These are phyloP conservation scores for Schizochytrium sp. DNA, from an alignment of 108 stramenopile genomes.

Conservation along the genomic window DNA sequence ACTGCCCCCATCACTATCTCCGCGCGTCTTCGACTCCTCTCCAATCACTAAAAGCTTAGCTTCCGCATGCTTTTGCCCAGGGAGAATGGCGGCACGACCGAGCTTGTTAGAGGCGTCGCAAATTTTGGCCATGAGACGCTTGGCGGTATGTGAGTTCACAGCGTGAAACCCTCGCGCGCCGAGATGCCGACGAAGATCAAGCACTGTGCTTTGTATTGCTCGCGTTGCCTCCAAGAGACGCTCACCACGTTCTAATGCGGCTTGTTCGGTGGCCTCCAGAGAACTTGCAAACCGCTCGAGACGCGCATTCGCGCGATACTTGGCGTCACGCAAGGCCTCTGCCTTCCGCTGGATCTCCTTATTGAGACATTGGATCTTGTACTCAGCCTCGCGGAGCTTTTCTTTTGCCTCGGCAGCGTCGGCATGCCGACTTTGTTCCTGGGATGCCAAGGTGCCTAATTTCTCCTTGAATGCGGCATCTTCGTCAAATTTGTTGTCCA, in stretches of 20 bases:
- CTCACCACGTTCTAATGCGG: neutral
- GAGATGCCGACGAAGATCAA: neutral
- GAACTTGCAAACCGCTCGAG: neutral
- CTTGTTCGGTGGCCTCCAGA: neutral
- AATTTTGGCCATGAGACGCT: neutral
- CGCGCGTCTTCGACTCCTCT: neutral
- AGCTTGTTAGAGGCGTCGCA: neutral
- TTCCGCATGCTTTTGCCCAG: neutral
- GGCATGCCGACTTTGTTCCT: neutral
- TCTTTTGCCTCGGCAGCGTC: neutral
- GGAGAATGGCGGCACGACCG: neutral
- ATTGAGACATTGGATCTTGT: neutral
- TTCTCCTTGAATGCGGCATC: neutral
- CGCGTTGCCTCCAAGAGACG: neutral
- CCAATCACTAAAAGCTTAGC: neutral
- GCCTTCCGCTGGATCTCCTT: neutral
- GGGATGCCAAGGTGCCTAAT: neutral
- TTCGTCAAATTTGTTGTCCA: neutral
- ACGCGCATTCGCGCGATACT: neutral
- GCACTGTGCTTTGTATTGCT: neutral
- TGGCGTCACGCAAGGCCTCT: neutral
- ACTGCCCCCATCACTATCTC: neutral
- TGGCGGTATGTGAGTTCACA: neutral
- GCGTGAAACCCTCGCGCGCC: neutral
- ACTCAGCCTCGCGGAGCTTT: neutral